Conservation (phyloP, 805 yeast genomes). For the Osmozyma mogii region DNA sequence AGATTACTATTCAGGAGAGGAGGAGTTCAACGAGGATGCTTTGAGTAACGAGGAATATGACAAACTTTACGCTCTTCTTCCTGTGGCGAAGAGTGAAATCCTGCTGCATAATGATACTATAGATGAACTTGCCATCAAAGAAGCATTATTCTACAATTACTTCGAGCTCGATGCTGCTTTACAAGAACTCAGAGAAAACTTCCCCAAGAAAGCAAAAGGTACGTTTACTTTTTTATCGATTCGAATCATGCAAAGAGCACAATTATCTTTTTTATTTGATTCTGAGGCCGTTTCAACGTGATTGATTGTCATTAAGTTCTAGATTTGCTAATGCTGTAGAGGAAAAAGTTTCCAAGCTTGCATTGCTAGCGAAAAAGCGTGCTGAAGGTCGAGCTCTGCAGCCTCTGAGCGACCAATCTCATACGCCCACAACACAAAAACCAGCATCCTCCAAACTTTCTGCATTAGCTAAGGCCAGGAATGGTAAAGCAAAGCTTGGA, state of each 20-base stretch:
- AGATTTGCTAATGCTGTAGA: slow-evolving; percentile 13
- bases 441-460: slow-evolving; percentile 33
- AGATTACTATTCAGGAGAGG: slow-evolving; percentile 19
- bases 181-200: slow-evolving; percentile 34
- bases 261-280: background rate
- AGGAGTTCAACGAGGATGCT: slow-evolving; percentile 30
- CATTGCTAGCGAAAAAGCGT: slow-evolving; percentile 11
- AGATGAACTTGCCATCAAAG: slow-evolving; percentile 45
- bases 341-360: slow-evolving; percentile 12
- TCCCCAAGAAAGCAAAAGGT: slow-evolving; percentile 34
- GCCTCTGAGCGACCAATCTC: background rate
- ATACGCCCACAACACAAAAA: slow-evolving; percentile 1
- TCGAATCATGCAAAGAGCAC: too few relatives aligned
- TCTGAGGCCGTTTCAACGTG: background rate
- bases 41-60: slow-evolving; percentile 35
- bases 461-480: slow-evolving; percentile 38
- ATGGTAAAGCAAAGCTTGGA: too few relatives aligned
- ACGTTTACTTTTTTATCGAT: slow-evolving; percentile 21
- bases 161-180: slow-evolving; percentile 46
- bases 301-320: slow-evolving; percentile 7
- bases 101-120: slow-evolving; percentile 35
- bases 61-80: slow-evolving; percentile 36
- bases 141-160: slow-evolving; percentile 52
- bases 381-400: background rate
- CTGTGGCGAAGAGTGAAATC: slow-evolving; percentile 31